phyloP scores from a whole-genome alignment of 2,329 filamentous ascomycete genomes.

The Pseudogymnoascus sp. region DNA sequence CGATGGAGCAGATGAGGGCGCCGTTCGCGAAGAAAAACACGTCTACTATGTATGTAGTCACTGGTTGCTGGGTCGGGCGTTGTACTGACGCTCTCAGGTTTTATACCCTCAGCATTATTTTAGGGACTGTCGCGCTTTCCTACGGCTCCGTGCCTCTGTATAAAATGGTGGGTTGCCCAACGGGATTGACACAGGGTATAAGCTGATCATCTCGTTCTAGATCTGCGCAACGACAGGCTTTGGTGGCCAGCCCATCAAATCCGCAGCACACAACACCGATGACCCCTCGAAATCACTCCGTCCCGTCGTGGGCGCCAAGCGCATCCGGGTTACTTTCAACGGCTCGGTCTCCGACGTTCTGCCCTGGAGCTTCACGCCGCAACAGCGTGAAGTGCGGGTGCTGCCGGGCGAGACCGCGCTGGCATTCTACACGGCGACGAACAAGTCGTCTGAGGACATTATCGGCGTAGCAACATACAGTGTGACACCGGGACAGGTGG shows the following conservation, averaged over 20 bases:
- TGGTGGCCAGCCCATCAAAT: slow-evolving; percentile 87
- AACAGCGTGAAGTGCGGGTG: slow-evolving; percentile 93
- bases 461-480: slow-evolving; percentile 98
- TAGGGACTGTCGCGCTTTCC: slow-evolving; percentile 71
- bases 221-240: slow-evolving; percentile 83
- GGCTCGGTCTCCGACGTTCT: slow-evolving; percentile 90
- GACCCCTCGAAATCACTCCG: slow-evolving; percentile 71
- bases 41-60: slow-evolving; percentile 51
- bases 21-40: slow-evolving; percentile 62
- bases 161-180: slow-evolving; percentile 58
- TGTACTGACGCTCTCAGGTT: slow-evolving; percentile 40
- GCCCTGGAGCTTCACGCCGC: slow-evolving; percentile 94
- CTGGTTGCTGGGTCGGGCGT: background rate
- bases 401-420: slow-evolving; percentile 93
- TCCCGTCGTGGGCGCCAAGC: slow-evolving; percentile 72
- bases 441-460: slow-evolving; percentile 82
- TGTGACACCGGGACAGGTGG: slow-evolving; percentile 90
- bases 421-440: slow-evolving; percentile 96
- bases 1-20: slow-evolving; percentile 58
- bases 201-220: slow-evolving; percentile 33
- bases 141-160: slow-evolving; percentile 83
- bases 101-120: slow-evolving; percentile 69
- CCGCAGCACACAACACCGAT: slow-evolving; percentile 55
- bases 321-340: slow-evolving; percentile 92
- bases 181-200: slow-evolving; percentile 13